Evolutionary conservation across 1,139 yeast genomes (phyloP), one percentile per base, ranked within the genome.

Genomic region (Eremothecium gossypii): DNA sequence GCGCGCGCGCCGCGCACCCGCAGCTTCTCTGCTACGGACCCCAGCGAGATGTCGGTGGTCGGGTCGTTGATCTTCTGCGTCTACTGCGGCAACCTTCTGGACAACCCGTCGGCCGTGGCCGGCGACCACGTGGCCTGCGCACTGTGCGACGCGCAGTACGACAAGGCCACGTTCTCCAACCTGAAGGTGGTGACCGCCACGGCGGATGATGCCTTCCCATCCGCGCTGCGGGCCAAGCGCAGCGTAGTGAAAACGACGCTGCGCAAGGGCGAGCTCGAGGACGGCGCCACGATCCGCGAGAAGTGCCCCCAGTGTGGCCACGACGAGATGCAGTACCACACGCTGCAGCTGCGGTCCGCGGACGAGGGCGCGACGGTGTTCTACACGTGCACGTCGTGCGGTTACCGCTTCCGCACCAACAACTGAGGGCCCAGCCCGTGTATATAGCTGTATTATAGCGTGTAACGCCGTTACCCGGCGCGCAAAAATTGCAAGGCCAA

Each of bases 341-440:
- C 98, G 8, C 71, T 91, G 55, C 99, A 91, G 66, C 74, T 91
- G 54, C 78, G 99, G 69, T 84, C 95, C 42, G 99, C 98, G 2
- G 99, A 91, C 73, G 99, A 91, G 73, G 99, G 98, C 71, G 93
- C 93, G 27, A 83, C 94, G 6, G 93, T 83, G 28, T 93, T 91
- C 63, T 93, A 91, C 67, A 89, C 98, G 1, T 91, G 98, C 70
- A 83, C 95, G 1, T 69, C 75, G 40, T 91, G 99, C 72, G 91
- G 91, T 36, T 86, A 89, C 72, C 77, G 86, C 58, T 89, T 84
- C 71, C 82, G 96, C 70, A 86, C 96, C 38, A 89, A 89, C 64
- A 89, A 89, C 63, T 87, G 46, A 48, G 23, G 23, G 23, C 23
- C 5, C 23, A 17, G 23, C 23, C 23, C 23, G 23, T 17, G 23